These are phyloP conservation scores for Ogataea hybrid DNA, from an alignment of 1,139 yeast genomes.

Conservation along the genomic window DNA sequence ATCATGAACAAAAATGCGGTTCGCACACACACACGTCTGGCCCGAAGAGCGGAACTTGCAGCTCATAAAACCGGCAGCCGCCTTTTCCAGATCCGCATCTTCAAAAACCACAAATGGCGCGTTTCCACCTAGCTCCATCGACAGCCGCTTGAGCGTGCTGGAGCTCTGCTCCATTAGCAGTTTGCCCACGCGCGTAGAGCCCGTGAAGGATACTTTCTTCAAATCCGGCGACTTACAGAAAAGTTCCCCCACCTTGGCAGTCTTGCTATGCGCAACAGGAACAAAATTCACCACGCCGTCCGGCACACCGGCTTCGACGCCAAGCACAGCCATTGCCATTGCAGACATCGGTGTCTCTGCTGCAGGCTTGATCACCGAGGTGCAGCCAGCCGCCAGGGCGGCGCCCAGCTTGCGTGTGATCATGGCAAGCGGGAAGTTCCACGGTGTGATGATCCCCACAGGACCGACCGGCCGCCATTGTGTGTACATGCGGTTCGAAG, in stretches of 20 bases:
- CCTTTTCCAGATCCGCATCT: conserved; percentile 76
- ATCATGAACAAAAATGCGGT: conserved; percentile 67
- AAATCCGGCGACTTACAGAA: conserved; percentile 68
- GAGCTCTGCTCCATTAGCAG: conserved; percentile 76
- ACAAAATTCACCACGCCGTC: conserved; percentile 76
- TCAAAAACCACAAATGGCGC: conserved; percentile 89
- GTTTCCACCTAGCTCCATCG: conserved; percentile 91
- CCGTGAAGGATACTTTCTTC: conserved; percentile 84
- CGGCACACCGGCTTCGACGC: conserved; percentile 84
- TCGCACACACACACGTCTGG: conserved; percentile 83
- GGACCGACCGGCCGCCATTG: conserved; percentile 84
- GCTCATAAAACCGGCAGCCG: conserved; percentile 69
- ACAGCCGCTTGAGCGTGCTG: conserved; percentile 74
- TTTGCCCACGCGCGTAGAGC: conserved; percentile 84
- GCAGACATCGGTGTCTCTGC: conserved; percentile 88
- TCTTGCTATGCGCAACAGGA: conserved; percentile 48
- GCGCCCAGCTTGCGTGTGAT: conserved; percentile 89
- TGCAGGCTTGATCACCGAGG: conserved; percentile 88
- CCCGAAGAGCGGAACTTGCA: conserved; percentile 75
- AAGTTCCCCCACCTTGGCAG: conserved; percentile 60
- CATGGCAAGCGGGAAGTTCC: conserved; percentile 97
- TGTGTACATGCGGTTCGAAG: conserved; percentile 59
- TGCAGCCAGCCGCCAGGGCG: conserved; percentile 91
- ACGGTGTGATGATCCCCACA: conserved; percentile 88
- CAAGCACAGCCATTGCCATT: conserved; percentile 70